These are phyloP conservation scores for Amphichorda felina DNA, from an alignment of 2,329 filamentous ascomycete genomes.

Conservation along the genomic window DNA sequence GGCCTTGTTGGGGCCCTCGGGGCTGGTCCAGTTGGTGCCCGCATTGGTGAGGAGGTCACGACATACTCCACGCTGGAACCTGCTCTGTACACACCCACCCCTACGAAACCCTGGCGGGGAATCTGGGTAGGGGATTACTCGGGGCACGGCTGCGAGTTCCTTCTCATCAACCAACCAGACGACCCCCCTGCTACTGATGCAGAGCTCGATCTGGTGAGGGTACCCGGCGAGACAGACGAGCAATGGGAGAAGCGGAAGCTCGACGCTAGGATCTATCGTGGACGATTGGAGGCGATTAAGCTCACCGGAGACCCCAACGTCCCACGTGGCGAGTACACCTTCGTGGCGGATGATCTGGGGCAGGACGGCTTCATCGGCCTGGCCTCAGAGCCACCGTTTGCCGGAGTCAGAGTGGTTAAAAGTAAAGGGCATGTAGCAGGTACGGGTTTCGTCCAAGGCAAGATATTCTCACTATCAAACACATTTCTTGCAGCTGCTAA, in stretches of 20 bases:
- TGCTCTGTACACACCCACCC: constrained; percentile 67
- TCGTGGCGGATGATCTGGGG: constrained; percentile 68
- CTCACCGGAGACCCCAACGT: constrained; percentile 87
- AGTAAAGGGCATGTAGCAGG: constrained; percentile 70
- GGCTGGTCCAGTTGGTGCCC: constrained; percentile 22
- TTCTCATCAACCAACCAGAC: constrained; percentile 66
- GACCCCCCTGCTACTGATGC: constrained; percentile 25
- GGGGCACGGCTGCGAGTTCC: constrained; percentile 78
- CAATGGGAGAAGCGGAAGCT: constrained; percentile 32
- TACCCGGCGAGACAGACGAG: constrained; percentile 28
- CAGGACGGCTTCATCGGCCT: constrained; percentile 50
- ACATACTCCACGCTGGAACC: constrained; percentile 64
- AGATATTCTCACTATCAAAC: constrained; percentile 15
- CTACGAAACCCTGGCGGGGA: constrained; percentile 71
- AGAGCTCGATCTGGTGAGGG: constrained; percentile 25
- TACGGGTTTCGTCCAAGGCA: constrained; percentile 60
- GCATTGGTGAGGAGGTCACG: constrained; percentile 41
- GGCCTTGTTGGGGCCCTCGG: background rate
- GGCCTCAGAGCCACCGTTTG: constrained; percentile 56
- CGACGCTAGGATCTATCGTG: constrained; percentile 42
- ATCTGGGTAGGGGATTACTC: constrained; percentile 91
- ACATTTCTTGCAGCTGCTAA: too few species aligned
- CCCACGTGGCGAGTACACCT: constrained; percentile 74
- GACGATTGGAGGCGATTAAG: constrained; percentile 73
- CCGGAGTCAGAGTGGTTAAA: constrained; percentile 61